Evolutionary conservation across 176 grass and related monocot genomes (phyloP).

Genomic region (Avena eriantha): DNA sequence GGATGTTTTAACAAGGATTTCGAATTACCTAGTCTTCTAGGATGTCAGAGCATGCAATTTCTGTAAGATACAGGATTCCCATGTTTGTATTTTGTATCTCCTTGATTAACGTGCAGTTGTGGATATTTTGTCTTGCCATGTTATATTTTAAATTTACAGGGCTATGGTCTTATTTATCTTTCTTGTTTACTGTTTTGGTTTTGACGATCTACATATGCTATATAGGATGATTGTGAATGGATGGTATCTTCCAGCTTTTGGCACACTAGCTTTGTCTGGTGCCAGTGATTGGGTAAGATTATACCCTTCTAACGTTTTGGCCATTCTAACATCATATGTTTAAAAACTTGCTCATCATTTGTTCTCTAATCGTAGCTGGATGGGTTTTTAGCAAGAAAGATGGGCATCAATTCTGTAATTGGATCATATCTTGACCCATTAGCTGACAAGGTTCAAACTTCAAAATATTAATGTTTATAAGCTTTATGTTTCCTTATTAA

Average conservation of each 20-base stretch:
- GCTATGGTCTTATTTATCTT: slow-evolving; percentile 18
- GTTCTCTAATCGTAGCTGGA: slow-evolving; percentile 70
- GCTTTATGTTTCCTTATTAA: slow-evolving; percentile 36
- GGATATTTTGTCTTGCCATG: slow-evolving; percentile 7
- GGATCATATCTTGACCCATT: slow-evolving; percentile 97
- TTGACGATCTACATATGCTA: slow-evolving; percentile 28
- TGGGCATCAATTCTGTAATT: slow-evolving; percentile 87
- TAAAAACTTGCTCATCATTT: slow-evolving; percentile 36
- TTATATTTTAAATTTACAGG: slow-evolving; percentile 20
- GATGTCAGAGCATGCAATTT: not conserved
- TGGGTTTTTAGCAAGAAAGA: slow-evolving; percentile 96
- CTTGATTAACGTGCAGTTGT: slow-evolving; percentile 1
- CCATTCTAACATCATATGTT: slow-evolving; percentile 17
- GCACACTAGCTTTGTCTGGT: slow-evolving; percentile 72
- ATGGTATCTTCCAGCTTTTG: slow-evolving; percentile 94
- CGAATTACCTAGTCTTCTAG: slow-evolving; percentile 8
- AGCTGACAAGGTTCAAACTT: slow-evolving; percentile 81
- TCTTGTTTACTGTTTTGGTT: not conserved
- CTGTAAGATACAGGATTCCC: not conserved
- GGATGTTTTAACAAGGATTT: slow-evolving; percentile 13
- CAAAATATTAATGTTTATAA: slow-evolving; percentile 12
- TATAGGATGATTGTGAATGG: slow-evolving; percentile 91
- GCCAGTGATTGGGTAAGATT: slow-evolving; percentile 94
- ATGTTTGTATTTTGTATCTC: slow-evolving; percentile 15
- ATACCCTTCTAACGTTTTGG: slow-evolving; percentile 18